phyloP scores from a whole-genome alignment of 192 early-diverging fungal genomes.

The Podochytrium sp. region DNA sequence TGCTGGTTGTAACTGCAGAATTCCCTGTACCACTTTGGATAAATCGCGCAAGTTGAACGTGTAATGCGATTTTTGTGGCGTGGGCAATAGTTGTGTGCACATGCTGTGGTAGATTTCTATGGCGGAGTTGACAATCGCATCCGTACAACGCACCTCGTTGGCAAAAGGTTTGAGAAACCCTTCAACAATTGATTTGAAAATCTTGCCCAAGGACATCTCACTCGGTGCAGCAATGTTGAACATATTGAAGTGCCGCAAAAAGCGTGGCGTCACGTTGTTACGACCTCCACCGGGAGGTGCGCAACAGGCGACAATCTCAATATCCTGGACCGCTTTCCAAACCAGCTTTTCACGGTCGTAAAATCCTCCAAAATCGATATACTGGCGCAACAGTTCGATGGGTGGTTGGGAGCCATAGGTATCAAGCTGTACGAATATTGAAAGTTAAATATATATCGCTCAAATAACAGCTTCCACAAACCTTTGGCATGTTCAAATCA shows the following conservation, averaged over 20 bases:
- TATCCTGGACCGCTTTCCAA: constrained; percentile 62
- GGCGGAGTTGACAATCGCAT: constrained; percentile 58
- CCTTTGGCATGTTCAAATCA: constrained; percentile 70
- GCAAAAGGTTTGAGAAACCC: constrained; percentile 60
- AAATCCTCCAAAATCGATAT: constrained; percentile 59
- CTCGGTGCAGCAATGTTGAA: constrained; percentile 59
- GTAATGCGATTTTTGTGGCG: constrained; percentile 66
- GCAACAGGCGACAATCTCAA: constrained; percentile 58
- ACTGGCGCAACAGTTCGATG: constrained; percentile 62
- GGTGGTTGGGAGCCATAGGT: constrained; percentile 64
- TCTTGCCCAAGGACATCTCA: constrained; percentile 54
- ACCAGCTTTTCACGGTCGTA: constrained; percentile 64
- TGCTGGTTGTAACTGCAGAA: constrained; percentile 50
- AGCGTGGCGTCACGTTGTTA: constrained; percentile 56
- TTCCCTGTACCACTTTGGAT: constrained; percentile 63
- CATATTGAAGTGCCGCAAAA: constrained; percentile 65
- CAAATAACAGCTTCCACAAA: too few species aligned
- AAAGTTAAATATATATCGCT: too few species aligned
- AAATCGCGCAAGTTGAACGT: constrained; percentile 65
- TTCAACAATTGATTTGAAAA: constrained; percentile 61
- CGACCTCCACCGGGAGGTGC: constrained; percentile 65
- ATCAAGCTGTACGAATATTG: too few species aligned
- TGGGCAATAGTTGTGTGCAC: constrained; percentile 62
- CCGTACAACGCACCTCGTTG: constrained; percentile 49
- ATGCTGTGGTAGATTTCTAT: constrained; percentile 66